These are phyloP conservation scores for Papiliotrema laurentii DNA, from an alignment of 1,284 basidiomycete genomes.

Conservation along the genomic window DNA sequence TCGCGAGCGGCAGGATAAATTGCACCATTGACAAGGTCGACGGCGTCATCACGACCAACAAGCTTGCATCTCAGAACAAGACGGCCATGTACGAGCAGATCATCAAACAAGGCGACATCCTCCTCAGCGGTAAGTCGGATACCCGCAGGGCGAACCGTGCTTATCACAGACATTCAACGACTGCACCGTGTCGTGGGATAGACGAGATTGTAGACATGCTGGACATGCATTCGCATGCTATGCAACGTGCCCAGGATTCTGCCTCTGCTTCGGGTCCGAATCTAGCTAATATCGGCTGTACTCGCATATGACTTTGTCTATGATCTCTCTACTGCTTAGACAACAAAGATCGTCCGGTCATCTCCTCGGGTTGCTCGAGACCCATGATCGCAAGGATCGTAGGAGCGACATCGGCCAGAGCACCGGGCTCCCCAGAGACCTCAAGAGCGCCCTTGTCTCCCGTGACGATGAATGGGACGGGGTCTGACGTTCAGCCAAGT, in stretches of 20 bases:
- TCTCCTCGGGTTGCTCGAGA: conserved; percentile 50
- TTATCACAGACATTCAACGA: conserved; percentile 42
- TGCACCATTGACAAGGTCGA: conserved; percentile 93
- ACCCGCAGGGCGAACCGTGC: background rate
- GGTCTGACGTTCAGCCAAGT: conserved; percentile 54
- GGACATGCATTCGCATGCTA: too few species aligned
- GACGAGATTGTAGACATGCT: too few species aligned
- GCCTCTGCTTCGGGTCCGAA: too few species aligned
- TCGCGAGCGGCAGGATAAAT: conserved; percentile 80
- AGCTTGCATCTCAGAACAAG: conserved; percentile 69
- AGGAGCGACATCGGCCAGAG: conserved; percentile 81
- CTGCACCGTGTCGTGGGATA: conserved; percentile 47
- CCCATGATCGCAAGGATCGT: conserved; percentile 73
- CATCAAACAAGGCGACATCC: conserved; percentile 79
- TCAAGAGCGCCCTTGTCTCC: conserved; percentile 57
- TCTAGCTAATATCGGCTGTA: too few species aligned
- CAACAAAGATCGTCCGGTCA: conserved; percentile 58
- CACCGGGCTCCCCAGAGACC: conserved; percentile 58
- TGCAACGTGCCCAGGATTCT: too few species aligned
- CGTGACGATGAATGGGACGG: conserved; percentile 73
- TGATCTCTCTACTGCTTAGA: conserved; percentile 36
- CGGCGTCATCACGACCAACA: conserved; percentile 90
- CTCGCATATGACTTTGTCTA: too few species aligned
- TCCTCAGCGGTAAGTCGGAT: conserved; percentile 59
- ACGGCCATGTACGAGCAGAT: conserved; percentile 87